Conservation (phyloP, 352 stramenopile genomes). For the Thalassiosira exigua region DNA sequence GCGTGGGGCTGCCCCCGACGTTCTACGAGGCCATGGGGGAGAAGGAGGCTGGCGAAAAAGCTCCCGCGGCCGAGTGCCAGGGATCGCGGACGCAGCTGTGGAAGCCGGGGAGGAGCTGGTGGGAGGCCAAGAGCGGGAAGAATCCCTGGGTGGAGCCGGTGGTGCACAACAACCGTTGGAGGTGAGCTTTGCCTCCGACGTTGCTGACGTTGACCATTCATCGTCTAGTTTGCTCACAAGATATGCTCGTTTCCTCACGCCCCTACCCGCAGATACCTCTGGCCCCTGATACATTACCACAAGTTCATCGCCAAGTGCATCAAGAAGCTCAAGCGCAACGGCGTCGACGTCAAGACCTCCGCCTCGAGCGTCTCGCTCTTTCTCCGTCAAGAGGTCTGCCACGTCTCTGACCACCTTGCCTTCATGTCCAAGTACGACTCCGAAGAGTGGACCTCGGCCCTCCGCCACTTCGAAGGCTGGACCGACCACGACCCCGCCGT, state of each 20-base stretch:
- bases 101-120: conserved; percentile 83
- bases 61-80: background rate
- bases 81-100: conserved; percentile 77
- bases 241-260: conserved; percentile 4
- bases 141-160: conserved; percentile 85
- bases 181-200: conserved; percentile 60
- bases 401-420: conserved; percentile 83
- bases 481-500: conserved; percentile 46
- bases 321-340: conserved; percentile 85
- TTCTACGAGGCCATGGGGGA: conserved; percentile 84
- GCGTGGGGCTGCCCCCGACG: conserved; percentile 60
- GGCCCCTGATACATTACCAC: conserved; percentile 86
- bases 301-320: conserved; percentile 86
- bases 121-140: conserved; percentile 83
- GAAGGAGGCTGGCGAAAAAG: conserved; percentile 59
- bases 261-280: conserved; percentile 74
- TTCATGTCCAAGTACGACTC: conserved; percentile 82
- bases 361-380: conserved; percentile 77
- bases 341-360: conserved; percentile 79
- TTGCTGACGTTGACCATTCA: background rate
- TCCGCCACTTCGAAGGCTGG: conserved; percentile 79
- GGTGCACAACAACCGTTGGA: conserved; percentile 84
- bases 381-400: conserved; percentile 82
- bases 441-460: conserved; percentile 77
- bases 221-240: background rate